Base-by-base conservation (phyloP, 2,329 filamentous ascomycete species). In the Aspergillus unguis region DNA sequence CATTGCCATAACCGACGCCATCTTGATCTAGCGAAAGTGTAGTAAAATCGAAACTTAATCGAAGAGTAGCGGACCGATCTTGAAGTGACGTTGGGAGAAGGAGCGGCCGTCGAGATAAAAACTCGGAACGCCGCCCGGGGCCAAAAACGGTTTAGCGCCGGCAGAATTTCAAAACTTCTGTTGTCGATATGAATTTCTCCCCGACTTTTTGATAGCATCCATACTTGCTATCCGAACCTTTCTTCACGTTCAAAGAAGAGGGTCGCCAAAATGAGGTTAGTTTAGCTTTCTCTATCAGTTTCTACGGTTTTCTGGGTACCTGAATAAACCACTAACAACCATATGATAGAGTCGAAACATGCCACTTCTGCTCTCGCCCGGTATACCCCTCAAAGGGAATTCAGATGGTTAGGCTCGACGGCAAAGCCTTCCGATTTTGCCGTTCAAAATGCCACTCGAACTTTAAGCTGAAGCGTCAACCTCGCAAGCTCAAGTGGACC, bases 401-500 rank as follows among this genome's bases (percentile, higher is more conserved):
- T 60, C 85, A 83, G 58, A 87, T 87, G 64, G 79, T 85, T 60
- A 80, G 81, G 67, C 57, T 59, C 17, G 56, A 57, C 42, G 59
- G 53, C 32, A 62, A 62, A 48, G 54, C 46, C 56, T 87, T 87
- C 72, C 77, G 81, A 48, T 88, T 87, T 74, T 87, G 85, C 76
- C 80, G 84, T 45, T 80, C 76, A 44, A 85, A 85, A 78, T 85
- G 58, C 73, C 85, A 87, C 75, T 85, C 85, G 67, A 86, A 85
- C 73, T 95, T 95, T 84, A 94, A 95, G 77, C 95, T 95, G 90
- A 96, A 96, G 87, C 86, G 94, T 62, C 96, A 97, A 77, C 92
- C 92, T 33, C 86, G 92, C 71, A 96, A 96, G 75, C 84, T 97
- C 64, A 94, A 91, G 75, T 96, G 92, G 94, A 96, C 92, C 58